These are phyloP conservation scores for Pyrus bretschneideri DNA, from an alignment of 306 rosid species.

Conservation along the genomic window DNA sequence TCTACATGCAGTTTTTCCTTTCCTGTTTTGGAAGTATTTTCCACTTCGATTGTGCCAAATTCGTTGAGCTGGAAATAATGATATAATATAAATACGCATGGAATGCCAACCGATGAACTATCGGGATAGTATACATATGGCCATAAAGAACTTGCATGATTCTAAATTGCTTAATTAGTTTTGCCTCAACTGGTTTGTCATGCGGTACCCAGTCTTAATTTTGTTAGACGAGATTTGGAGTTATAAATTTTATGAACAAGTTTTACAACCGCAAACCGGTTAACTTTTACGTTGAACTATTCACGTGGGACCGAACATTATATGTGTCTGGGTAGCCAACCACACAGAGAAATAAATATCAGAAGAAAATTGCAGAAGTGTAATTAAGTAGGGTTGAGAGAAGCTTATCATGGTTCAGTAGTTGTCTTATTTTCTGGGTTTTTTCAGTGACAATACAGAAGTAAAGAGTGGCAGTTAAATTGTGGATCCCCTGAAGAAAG, in stretches of 20 bases:
- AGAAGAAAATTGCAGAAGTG: not conserved
- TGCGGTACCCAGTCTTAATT: not conserved
- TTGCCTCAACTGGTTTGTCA: not conserved
- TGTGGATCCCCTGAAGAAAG: not conserved
- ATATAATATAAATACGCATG: not conserved
- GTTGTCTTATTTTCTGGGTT: not conserved
- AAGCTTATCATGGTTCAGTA: not conserved
- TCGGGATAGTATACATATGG: no score
- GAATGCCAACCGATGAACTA: not conserved
- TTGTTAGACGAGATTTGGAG: no score
- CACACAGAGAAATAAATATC: not conserved
- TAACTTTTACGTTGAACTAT: not conserved
- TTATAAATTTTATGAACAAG: not conserved
- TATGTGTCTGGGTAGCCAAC: not conserved
- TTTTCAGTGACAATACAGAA: not conserved
- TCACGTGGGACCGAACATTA: not conserved
- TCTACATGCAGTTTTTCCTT: not conserved
- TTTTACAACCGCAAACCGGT: not conserved
- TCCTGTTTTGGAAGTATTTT: not conserved
- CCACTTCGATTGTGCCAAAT: not conserved
- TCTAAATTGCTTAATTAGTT: not conserved
- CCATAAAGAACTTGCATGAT: no score
- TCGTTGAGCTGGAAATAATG: not conserved
- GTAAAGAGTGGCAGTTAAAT: slow-evolving; percentile 1
- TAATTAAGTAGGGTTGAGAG: not conserved